phyloP scores from a whole-genome alignment of 805 yeast species.

The Metschnikowia peoriensis region DNA sequence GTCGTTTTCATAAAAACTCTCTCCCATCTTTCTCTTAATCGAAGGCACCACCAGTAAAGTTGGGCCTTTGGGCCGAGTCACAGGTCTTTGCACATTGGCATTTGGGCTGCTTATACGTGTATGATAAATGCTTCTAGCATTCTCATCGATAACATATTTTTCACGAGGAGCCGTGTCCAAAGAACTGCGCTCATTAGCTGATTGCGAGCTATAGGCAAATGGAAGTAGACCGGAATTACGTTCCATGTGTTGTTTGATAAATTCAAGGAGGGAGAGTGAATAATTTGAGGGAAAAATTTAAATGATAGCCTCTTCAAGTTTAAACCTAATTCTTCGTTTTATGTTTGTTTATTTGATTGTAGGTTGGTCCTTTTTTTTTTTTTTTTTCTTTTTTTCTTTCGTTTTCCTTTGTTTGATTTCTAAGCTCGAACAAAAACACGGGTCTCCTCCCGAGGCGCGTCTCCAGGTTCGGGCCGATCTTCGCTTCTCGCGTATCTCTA shows the following conservation, averaged over 20 bases:
- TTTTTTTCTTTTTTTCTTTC: background rate
- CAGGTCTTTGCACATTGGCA: conserved; percentile 4
- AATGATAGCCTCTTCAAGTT: background rate
- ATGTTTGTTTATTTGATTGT: no score
- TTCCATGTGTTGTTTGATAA: conserved; percentile 16
- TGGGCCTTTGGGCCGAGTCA: conserved; percentile 20
- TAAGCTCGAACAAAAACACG: background rate
- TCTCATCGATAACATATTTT: conserved; percentile 37
- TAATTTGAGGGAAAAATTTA: background rate
- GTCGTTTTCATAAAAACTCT: conserved; percentile 42
- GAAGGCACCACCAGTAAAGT: conserved; percentile 26
- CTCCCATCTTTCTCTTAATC: conserved; percentile 43
- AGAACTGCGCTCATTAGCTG: conserved; percentile 28
- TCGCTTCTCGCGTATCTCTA: background rate
- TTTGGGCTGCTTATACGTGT: conserved; percentile 24
- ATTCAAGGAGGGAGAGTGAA: background rate
- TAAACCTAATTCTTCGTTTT: no score
- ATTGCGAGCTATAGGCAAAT: conserved; percentile 43
- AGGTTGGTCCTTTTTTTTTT: no score
- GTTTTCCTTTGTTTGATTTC: background rate
- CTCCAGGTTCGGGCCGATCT: conserved; percentile 4
- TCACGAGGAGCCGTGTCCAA: conserved; percentile 42
- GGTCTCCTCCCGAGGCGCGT: conserved; percentile 4
- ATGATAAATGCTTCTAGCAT: conserved; percentile 46
- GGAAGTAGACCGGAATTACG: conserved; percentile 46